These are phyloP conservation scores for Pseudocercospora ulei DNA, from an alignment of 2,329 filamentous ascomycete species.

Conservation along the genomic window DNA sequence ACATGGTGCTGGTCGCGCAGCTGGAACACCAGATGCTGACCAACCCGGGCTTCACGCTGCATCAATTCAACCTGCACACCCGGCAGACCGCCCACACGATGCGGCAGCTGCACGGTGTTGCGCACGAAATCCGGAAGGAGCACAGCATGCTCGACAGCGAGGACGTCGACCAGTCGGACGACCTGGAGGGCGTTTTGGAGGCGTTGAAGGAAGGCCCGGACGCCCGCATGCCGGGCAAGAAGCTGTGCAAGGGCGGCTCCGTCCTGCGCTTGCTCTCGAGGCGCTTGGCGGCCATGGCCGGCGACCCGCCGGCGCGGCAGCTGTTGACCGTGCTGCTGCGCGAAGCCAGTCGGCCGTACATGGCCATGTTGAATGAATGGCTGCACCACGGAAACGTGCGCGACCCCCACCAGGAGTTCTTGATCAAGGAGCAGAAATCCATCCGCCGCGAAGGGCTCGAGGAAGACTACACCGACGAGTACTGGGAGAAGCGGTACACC, in stretches of 20 bases:
- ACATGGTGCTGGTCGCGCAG: constrained; percentile 83
- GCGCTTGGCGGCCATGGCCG: constrained; percentile 78
- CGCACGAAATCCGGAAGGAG: constrained; percentile 74
- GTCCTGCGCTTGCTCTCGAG: constrained; percentile 82
- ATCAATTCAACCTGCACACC: constrained; percentile 84
- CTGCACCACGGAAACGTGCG: constrained; percentile 90
- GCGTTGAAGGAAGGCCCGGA: constrained; percentile 79
- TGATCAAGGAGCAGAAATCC: constrained; percentile 92
- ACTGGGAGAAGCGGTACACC: constrained; percentile 97
- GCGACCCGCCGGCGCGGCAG: constrained; percentile 76
- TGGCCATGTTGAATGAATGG: constrained; percentile 98
- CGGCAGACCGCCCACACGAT: constrained; percentile 86
- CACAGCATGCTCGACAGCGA: constrained; percentile 81
- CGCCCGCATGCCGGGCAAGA: constrained; percentile 72
- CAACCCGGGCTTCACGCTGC: constrained; percentile 79
- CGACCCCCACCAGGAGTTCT: constrained; percentile 85
- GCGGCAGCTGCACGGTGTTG: constrained; percentile 76
- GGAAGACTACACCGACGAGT: constrained; percentile 96
- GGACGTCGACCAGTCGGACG: constrained; percentile 55
- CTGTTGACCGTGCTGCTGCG: constrained; percentile 72
- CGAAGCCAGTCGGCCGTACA: constrained; percentile 87
- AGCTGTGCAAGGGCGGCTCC: constrained; percentile 91
- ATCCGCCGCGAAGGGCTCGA: constrained; percentile 84
- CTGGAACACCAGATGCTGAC: constrained; percentile 87
- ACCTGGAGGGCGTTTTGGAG: constrained; percentile 88